Evolutionary conservation across 139 green algal genomes (phyloP).

Genomic region (Haematococcus sp.): DNA sequence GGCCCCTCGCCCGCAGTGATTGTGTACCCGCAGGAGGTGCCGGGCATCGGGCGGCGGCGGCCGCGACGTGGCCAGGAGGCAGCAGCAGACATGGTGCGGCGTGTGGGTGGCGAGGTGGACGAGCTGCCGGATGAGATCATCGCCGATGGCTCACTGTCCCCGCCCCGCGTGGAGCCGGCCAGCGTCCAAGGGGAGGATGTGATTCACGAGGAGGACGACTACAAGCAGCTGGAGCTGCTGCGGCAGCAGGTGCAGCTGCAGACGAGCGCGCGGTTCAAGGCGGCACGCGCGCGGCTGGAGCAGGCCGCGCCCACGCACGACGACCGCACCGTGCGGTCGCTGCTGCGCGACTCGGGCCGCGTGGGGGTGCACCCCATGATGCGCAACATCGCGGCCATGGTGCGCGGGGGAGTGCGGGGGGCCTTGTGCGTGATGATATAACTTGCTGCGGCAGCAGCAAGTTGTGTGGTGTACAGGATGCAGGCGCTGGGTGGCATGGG

Average conservation of each 20-base stretch:
- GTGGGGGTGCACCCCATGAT: constrained; percentile 63
- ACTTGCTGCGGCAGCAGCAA: not conserved
- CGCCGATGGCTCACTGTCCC: constrained; percentile 17
- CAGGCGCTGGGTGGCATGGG: too few species aligned
- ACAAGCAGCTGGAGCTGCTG: constrained; percentile 55
- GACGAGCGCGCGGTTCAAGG: constrained; percentile 39
- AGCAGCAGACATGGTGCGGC: not conserved
- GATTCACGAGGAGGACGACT: constrained; percentile 75
- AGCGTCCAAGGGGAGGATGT: constrained; percentile 57
- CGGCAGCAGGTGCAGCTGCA: constrained; percentile 58
- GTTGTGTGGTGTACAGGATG: not conserved
- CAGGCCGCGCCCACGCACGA: not conserved
- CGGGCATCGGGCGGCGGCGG: not conserved
- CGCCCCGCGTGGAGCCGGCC: constrained; percentile 49
- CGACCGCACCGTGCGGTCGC: constrained; percentile 16
- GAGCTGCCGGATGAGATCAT: constrained; percentile 24
- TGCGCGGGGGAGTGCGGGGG: not conserved
- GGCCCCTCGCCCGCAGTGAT: not conserved
- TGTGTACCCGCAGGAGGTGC: constrained; percentile 1
- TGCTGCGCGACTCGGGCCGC: constrained; percentile 27
- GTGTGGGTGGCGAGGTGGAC: constrained; percentile 28
- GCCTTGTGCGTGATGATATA: not conserved
- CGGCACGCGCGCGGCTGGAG: constrained; percentile 23
- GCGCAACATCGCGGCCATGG: constrained; percentile 44
- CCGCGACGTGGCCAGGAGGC: not conserved